phyloP scores from a whole-genome alignment of 257 asterid genomes.

The Petunia axillaris region DNA sequence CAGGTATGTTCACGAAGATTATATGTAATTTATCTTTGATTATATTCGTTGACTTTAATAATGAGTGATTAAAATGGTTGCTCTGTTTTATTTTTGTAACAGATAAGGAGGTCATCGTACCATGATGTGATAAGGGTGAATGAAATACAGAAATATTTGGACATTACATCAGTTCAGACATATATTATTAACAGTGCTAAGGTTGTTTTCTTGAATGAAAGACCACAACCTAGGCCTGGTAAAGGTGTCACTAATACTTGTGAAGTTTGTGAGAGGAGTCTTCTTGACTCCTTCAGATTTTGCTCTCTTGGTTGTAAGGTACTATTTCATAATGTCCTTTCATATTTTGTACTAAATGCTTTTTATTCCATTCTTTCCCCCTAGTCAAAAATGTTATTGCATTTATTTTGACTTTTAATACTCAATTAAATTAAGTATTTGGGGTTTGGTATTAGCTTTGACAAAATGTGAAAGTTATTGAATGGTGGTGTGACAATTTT shows the following conservation, averaged over 20 bases:
- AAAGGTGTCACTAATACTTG: slow-evolving; percentile 87
- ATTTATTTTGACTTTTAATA: slow-evolving; percentile 11
- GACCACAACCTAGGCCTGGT: slow-evolving; percentile 93
- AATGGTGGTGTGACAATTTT: neutral
- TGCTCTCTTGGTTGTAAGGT: slow-evolving; percentile 99
- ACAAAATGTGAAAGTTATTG: slow-evolving; percentile 20
- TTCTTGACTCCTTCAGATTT: slow-evolving; percentile 76
- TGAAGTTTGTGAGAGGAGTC: slow-evolving; percentile 78
- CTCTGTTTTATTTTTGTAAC: slow-evolving; percentile 23
- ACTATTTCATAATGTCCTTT: neutral
- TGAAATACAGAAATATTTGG: slow-evolving; percentile 78
- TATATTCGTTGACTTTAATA: slow-evolving; percentile 46
- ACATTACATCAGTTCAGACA: slow-evolving; percentile 73
- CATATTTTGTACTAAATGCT: neutral
- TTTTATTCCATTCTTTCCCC: neutral
- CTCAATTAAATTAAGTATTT: neutral
- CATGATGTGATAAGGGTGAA: slow-evolving; percentile 84
- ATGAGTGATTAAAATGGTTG: slow-evolving; percentile 12
- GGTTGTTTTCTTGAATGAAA: slow-evolving; percentile 77
- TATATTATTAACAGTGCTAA: slow-evolving; percentile 84
- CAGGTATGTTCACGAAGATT: slow-evolving; percentile 42
- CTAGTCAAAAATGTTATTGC: neutral
- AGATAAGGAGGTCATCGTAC: slow-evolving; percentile 92
- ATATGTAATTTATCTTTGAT: neutral
- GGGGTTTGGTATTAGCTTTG: neutral